Evolutionary conservation across 345 rosid species (phyloP).

Genomic region (Salix brachista): DNA sequence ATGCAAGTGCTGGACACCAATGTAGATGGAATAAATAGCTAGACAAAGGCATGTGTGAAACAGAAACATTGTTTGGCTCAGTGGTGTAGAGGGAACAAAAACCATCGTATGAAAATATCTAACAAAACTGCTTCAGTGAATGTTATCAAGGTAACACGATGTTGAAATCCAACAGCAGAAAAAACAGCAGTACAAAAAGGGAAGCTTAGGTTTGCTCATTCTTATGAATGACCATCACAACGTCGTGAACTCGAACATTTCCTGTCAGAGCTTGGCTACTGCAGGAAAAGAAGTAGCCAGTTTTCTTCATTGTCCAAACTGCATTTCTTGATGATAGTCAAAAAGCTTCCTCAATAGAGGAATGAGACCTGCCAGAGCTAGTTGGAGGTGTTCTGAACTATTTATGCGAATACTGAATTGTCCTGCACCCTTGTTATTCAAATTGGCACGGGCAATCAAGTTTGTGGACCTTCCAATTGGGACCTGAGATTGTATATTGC

Average conservation of each 20-base stretch:
- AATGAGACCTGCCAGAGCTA: slow-evolving; percentile 61
- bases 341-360: slow-evolving; percentile 70
- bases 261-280: neutral
- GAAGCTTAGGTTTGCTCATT: slow-evolving; percentile 2
- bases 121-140: slow-evolving; percentile 14
- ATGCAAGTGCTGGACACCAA: no score
- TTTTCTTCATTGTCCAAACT: slow-evolving; percentile 64
- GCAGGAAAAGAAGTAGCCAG: slow-evolving; percentile 8
- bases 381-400: slow-evolving; percentile 88
- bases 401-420: slow-evolving; percentile 72
- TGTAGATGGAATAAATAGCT: no score
- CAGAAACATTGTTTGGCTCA: slow-evolving; percentile 2
- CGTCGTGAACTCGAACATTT: slow-evolving; percentile 15
- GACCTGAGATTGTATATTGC: slow-evolving; percentile 80
- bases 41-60: neutral
- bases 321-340: slow-evolving; percentile 46
- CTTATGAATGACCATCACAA: slow-evolving; percentile 24
- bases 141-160: slow-evolving; percentile 10
- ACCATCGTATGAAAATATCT: slow-evolving; percentile 10
- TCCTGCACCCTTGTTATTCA: slow-evolving; percentile 87
- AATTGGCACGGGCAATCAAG: slow-evolving; percentile 67
- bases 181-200: neutral
- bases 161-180: neutral
- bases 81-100: slow-evolving; percentile 18
- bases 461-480: slow-evolving; percentile 76